Base-by-base conservation (phyloP, 148 eudicot genomes). In the Dysphania ambrosioides region DNA sequence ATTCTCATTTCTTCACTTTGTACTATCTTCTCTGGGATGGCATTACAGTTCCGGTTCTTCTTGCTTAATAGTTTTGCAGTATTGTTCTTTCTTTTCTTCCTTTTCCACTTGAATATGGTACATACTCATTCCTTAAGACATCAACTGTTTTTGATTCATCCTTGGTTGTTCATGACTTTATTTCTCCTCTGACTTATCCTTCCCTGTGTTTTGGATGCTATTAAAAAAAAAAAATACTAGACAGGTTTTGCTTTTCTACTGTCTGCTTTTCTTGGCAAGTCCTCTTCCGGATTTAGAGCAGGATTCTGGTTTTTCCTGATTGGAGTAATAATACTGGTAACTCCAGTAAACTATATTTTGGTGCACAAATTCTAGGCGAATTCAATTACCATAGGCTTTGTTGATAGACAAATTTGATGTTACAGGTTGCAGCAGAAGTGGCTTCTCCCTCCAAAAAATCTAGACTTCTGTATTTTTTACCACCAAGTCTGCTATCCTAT, bases 81-180 rank as follows among this genome's bases (percentile, higher is more conserved):
- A 55, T 72, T 91, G 75, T 91, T 89, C 77, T 81, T 91, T 18
- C 66, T 93, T 69, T 91, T 93, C 85, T 88, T 89, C 57, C 93
- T 91, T 74, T 93, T 89, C 75, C 95, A 93, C 70, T 66, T 91
- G 26, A 89, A 83, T 76, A 93, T 93, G 97, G 98, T 93, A 82
- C 71, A 55, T 60, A 0, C 3, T 34, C 8, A 53, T 27, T 65
- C 26, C 38, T 41, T 60, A 0, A 24, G 8, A n/a, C 31, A 64
- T n/a, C n/a, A 27, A 59, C 23, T 66, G 18, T 47, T 64, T 32
- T 18, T 47, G 19, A 11, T 61, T 27, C 8, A 35, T 56, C 38
- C 40, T 19, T n/a, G 21, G n/a, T 23, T 8, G 1, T 66, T n/a
- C n/a, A n/a, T n/a, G n/a, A n/a, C n/a, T n/a, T n/a, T n/a, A n/a